Conservation (phyloP, 495 filamentous ascomycete species). For the Penicillium desertorum region DNA sequence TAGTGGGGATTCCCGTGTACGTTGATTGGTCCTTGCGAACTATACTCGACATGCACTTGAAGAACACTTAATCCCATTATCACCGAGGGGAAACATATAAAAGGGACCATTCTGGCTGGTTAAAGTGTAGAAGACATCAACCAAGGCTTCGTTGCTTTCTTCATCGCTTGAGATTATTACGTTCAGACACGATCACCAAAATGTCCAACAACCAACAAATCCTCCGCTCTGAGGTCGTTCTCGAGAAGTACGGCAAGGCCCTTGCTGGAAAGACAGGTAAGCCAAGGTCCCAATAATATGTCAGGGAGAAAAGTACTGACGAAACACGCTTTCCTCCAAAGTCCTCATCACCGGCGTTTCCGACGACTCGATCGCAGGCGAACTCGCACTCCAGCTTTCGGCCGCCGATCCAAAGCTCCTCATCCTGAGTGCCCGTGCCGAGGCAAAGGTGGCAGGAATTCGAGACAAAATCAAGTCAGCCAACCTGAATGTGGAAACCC, state of each 20-base stretch:
- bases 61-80: not conserved
- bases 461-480: slow-evolving; percentile 13
- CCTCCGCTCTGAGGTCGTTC: slow-evolving; percentile 24
- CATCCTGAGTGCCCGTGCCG: slow-evolving; percentile 21
- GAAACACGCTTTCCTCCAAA: not conserved
- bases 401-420: slow-evolving; percentile 19
- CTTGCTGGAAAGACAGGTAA: slow-evolving; percentile 26
- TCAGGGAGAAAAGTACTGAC: not conserved
- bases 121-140: not conserved
- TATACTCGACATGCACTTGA: not conserved
- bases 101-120: not conserved
- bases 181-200: not conserved
- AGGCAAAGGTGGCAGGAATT: slow-evolving; percentile 17
- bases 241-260: slow-evolving; percentile 24
- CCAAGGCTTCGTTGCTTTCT: not conserved
- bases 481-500: slow-evolving; percentile 19
- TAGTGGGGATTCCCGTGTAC: not conserved
- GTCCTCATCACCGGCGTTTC: slow-evolving; percentile 27
- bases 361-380: slow-evolving; percentile 23
- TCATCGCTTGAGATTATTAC: not conserved
- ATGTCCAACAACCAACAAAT: slow-evolving; percentile 20
- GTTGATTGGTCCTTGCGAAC: not conserved
- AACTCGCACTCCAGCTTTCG: slow-evolving; percentile 21
- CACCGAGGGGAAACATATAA: slow-evolving; percentile 4
- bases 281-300: not conserved